These are phyloP conservation scores for Magnolia officinalis DNA, from an alignment of 164 flowering plant species.

Conservation along the genomic window DNA sequence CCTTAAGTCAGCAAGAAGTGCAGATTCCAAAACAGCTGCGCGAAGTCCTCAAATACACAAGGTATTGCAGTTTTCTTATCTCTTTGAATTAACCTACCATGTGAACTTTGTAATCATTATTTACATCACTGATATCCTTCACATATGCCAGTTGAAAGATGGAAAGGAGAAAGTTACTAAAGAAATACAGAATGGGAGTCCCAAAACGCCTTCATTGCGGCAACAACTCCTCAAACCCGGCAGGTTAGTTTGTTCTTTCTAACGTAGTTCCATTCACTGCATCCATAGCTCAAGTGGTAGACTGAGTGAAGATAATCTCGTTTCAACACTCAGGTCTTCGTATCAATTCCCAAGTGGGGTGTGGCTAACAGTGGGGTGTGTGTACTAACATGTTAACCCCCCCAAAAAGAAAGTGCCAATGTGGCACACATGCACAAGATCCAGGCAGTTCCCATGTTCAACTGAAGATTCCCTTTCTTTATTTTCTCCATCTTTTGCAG, in stretches of 20 bases:
- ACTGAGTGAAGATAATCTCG: too few species aligned
- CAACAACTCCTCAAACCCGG: constrained; percentile 23
- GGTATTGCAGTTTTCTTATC: constrained; percentile 2
- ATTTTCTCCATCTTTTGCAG: background rate
- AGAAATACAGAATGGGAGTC: constrained; percentile 1
- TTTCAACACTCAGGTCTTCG: too few species aligned
- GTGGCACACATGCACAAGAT: background rate
- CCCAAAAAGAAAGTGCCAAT: background rate
- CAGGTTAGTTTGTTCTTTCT: constrained; percentile 22
- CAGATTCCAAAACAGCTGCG: constrained; percentile 16
- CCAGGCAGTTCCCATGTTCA: too few species aligned
- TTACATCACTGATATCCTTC: background rate
- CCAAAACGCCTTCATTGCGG: constrained; percentile 19
- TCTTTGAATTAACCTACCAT: background rate
- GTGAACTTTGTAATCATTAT: background rate
- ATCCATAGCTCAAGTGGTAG: background rate
- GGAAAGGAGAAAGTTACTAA: constrained; percentile 17
- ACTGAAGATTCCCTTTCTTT: background rate
- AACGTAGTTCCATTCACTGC: background rate
- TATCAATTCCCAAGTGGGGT: too few species aligned
- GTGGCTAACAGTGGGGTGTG: too few species aligned
- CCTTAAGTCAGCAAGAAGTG: constrained; percentile 16
- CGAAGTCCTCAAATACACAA: constrained; percentile 11
- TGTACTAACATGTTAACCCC: too few species aligned
- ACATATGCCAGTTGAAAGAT: constrained; percentile 4